Percentiles rank a stretch among this genome's conserved stretches.
phyloP scores from a whole-genome alignment of 208 protist species.

The Trypanosoma melophagium region DNA sequence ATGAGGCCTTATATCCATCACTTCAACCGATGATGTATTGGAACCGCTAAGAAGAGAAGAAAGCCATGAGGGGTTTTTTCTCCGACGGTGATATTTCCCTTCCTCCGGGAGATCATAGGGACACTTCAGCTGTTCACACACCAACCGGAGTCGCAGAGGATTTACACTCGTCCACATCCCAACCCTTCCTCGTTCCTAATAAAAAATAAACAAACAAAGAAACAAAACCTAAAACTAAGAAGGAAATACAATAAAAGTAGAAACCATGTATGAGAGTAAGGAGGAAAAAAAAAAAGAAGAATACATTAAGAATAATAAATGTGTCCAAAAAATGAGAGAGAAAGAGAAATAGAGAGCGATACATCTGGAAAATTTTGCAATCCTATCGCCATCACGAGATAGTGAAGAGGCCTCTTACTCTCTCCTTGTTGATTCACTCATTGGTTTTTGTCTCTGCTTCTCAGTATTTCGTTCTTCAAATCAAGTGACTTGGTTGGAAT shows the following conservation, averaged over 20 bases:
- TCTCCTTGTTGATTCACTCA: neutral
- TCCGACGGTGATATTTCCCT: neutral
- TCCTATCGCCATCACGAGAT: neutral
- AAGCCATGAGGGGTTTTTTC: slow-evolving; percentile 9
- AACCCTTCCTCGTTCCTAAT: neutral
- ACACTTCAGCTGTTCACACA: slow-evolving; percentile 30
- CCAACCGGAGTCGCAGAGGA: slow-evolving; percentile 43
- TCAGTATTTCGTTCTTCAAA: neutral
- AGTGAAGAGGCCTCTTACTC: neutral
- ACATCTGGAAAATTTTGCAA: neutral
- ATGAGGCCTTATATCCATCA: neutral
- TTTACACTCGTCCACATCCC: neutral
- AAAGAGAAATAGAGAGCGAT: slow-evolving; percentile 16
- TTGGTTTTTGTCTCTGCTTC: neutral
- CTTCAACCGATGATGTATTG: neutral
- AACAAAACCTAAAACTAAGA: no score
- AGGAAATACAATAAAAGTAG: no score
- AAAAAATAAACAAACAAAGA: no score
- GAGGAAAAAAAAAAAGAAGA: no score
- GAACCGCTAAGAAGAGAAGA: slow-evolving; percentile 1
- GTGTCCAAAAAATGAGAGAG: no score
- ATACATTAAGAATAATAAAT: no score
- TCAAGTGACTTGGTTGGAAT: no score
- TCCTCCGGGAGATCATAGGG: slow-evolving; percentile 22
- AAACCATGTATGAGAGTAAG: no score